Percentiles rank a stretch among this genome's conserved stretches.
phyloP scores from a whole-genome alignment of 345 rosid genomes.

The Eutrema yunnanense region DNA sequence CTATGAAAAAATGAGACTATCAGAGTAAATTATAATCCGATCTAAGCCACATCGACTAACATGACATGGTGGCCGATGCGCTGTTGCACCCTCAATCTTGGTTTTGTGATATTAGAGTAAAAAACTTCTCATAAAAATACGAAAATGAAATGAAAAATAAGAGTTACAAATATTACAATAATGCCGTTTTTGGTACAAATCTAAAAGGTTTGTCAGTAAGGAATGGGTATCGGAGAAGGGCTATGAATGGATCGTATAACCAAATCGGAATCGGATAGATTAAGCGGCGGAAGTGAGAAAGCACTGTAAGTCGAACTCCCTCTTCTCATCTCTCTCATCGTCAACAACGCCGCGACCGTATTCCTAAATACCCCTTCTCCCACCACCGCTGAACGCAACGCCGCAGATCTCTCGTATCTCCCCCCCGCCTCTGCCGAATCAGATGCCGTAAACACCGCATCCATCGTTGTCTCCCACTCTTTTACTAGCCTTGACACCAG shows the following conservation, averaged over 20 bases:
- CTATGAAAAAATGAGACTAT: no score
- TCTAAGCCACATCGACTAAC: no score
- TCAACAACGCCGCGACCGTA: constrained; percentile 64
- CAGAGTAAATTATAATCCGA: no score
- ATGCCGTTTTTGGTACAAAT: neutral
- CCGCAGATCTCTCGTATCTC: constrained; percentile 15
- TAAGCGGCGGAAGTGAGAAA: constrained; percentile 76
- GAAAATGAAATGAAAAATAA: no score
- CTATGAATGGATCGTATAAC: constrained; percentile 35
- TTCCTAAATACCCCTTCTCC: constrained; percentile 69
- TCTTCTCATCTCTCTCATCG: constrained; percentile 73
- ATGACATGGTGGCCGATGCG: no score
- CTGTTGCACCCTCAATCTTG: no score
- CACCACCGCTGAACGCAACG: constrained; percentile 18
- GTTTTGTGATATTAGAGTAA: no score
- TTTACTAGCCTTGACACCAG: constrained; percentile 62
- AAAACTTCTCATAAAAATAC: no score
- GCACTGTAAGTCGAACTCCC: constrained; percentile 67
- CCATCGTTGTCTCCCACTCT: constrained; percentile 67
- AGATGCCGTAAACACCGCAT: constrained; percentile 42
- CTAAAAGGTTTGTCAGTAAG: neutral
- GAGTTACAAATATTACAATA: neutral
- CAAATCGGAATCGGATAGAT: constrained; percentile 50
- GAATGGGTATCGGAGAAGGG: constrained; percentile 51
- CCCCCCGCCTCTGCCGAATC: constrained; percentile 10